A percentile compares a stretch with the other conserved stretches of the same genome.
These are phyloP conservation scores for Ricinus communis DNA, from an alignment of 345 rosid genomes.

Conservation along the genomic window DNA sequence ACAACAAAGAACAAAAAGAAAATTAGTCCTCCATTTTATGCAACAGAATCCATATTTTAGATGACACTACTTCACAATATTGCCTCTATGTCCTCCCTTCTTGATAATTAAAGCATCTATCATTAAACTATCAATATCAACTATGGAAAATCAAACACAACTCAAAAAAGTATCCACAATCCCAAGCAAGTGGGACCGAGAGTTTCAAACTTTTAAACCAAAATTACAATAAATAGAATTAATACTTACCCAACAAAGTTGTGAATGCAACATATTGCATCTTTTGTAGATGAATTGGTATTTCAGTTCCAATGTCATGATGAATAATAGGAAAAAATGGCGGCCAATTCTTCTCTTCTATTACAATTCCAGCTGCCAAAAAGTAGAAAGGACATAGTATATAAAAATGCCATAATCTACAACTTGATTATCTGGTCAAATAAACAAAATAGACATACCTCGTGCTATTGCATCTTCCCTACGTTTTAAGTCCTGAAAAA, in stretches of 20 bases:
- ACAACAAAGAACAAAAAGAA: neutral
- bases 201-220: neutral
- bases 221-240: neutral
- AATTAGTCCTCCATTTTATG: neutral
- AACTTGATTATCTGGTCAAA: slow-evolving; percentile 13
- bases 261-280: slow-evolving; percentile 88
- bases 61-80: neutral
- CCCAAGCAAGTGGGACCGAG: neutral
- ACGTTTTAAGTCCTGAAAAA: slow-evolving; percentile 73
- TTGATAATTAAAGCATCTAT: neutral
- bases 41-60: slow-evolving; percentile 3
- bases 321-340: slow-evolving; percentile 90
- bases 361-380: slow-evolving; percentile 84
- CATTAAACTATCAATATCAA: neutral
- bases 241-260: slow-evolving; percentile 71
- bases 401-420: slow-evolving; percentile 10
- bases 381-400: slow-evolving; percentile 19
- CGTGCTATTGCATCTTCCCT: slow-evolving; percentile 79
- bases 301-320: slow-evolving; percentile 89
- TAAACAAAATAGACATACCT: slow-evolving; percentile 35
- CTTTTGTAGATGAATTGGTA: slow-evolving; percentile 87
- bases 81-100: neutral
- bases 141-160: neutral
- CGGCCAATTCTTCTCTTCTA: slow-evolving; percentile 97
- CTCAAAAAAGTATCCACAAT: neutral